Evolutionary conservation across 129 eudicot species (phyloP).

Genomic region (Chrysanthemum lavandulifolium): DNA sequence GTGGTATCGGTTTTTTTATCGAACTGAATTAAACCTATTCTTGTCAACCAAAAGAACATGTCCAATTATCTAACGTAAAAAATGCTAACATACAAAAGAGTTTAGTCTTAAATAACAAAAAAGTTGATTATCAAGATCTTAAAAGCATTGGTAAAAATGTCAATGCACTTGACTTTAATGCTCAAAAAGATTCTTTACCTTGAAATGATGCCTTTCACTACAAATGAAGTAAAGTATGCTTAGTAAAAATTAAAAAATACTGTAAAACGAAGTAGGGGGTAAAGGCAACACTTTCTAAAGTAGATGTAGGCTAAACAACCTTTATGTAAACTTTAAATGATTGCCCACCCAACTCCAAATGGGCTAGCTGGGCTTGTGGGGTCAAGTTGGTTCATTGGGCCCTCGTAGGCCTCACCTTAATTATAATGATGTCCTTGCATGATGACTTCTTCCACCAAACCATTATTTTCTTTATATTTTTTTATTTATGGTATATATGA

Average conservation of each 20-base stretch:
- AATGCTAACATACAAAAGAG: no score
- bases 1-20: no score
- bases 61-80: no score
- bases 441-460: conserved; percentile 27
- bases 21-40: no score
- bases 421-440: conserved; percentile 27
- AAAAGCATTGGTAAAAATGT: conserved; percentile 22
- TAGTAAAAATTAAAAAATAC: not conserved
- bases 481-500: conserved; percentile 5
- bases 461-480: not conserved
- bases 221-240: conserved; percentile 28
- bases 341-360: conserved; percentile 38
- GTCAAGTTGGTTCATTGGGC: conserved; percentile 31
- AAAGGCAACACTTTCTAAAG: conserved; percentile 27
- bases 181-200: not conserved
- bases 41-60: no score
- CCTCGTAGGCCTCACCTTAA: conserved; percentile 34
- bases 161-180: conserved; percentile 24
- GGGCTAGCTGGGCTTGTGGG: conserved; percentile 46
- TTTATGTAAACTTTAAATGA: conserved; percentile 26
- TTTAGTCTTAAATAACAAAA: no score
- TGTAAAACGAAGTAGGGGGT: conserved; percentile 19
- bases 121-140: not conserved
- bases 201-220: conserved; percentile 34
- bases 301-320: conserved; percentile 26